A percentile compares a stretch with the other conserved stretches of the same genome.
phyloP scores from a whole-genome alignment of 1,284 basidiomycete species.

The Wolfiporia cocos region DNA sequence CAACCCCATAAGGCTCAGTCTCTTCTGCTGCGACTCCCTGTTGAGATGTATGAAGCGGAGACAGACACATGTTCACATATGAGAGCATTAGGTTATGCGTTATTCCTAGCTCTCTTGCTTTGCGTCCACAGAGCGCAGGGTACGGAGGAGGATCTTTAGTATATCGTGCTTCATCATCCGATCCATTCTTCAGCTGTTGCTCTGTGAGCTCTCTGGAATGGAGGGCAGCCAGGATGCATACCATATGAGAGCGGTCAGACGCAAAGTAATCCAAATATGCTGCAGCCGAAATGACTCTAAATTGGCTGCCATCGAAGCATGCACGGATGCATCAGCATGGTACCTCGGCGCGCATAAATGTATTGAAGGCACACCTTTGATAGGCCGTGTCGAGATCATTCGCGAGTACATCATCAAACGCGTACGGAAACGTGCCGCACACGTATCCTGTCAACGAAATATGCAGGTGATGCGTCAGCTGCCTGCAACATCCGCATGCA shows the following conservation, averaged over 20 bases:
- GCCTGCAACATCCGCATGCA: too few species aligned
- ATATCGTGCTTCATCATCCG: conserved; percentile 4
- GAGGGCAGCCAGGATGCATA: too few species aligned
- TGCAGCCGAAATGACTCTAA: conserved; percentile 45
- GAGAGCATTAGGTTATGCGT: conserved; percentile 54
- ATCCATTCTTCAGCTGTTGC: conserved; percentile 1
- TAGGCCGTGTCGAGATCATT: conserved; percentile 25
- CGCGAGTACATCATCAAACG: conserved; percentile 20
- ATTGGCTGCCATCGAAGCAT: conserved; percentile 22
- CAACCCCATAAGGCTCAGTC: too few species aligned
- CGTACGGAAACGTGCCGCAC: conserved; percentile 41
- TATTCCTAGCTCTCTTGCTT: conserved; percentile 34
- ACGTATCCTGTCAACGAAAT: conserved; percentile 44
- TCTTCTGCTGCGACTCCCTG: too few species aligned
- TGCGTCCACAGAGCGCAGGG: conserved; percentile 41
- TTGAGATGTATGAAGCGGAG: too few species aligned
- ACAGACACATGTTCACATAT: conserved; percentile 56
- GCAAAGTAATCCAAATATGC: conserved; percentile 56
- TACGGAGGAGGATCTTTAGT: conserved; percentile 44
- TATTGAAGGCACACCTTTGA: conserved; percentile 37
- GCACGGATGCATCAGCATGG: background rate
- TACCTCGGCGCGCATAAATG: too few species aligned
- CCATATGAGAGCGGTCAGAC: conserved; percentile 79
- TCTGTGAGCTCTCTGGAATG: too few species aligned
- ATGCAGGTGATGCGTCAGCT: conserved; percentile 1